Evolutionary conservation across 768 basidiomycete genomes (phyloP).

Genomic region (Mycena haematopus): DNA sequence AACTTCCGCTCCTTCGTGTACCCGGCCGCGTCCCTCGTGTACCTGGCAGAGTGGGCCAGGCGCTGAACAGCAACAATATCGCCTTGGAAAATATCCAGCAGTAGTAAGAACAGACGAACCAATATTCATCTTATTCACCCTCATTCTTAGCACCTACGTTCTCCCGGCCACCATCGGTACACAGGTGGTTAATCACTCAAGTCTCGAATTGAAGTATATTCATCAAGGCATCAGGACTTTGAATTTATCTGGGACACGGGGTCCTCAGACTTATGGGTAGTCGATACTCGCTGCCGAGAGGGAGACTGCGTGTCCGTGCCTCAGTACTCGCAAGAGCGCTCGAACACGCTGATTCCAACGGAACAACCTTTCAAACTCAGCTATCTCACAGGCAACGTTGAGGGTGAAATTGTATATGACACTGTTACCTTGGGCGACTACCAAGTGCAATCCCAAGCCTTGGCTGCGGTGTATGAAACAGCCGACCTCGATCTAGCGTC

Average conservation of each 20-base stretch:
- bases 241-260: constrained; percentile 57
- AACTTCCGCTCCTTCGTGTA: constrained; percentile 13
- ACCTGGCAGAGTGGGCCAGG: constrained; percentile 13
- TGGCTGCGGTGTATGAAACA: constrained; percentile 56
- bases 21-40: background rate
- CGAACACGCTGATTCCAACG: constrained; percentile 41
- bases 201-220: too few species aligned
- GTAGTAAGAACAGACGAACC: constrained; percentile 7
- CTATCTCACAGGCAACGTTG: constrained; percentile 59
- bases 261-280: constrained; percentile 65
- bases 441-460: constrained; percentile 52
- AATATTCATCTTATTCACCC: background rate
- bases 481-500: constrained; percentile 48
- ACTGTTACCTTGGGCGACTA: constrained; percentile 52
- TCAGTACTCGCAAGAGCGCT: constrained; percentile 43
- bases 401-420: constrained; percentile 55
- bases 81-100: constrained; percentile 17
- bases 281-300: constrained; percentile 50
- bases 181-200: background rate
- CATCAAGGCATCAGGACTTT: constrained; percentile 27
- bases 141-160: constrained; percentile 17
- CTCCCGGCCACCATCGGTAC: constrained; percentile 41
- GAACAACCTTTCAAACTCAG: constrained; percentile 47
- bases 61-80: constrained; percentile 11
- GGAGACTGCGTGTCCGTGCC: constrained; percentile 53